Conservation (phyloP, 1,284 basidiomycete genomes). For the Termitomyces sp. region DNA sequence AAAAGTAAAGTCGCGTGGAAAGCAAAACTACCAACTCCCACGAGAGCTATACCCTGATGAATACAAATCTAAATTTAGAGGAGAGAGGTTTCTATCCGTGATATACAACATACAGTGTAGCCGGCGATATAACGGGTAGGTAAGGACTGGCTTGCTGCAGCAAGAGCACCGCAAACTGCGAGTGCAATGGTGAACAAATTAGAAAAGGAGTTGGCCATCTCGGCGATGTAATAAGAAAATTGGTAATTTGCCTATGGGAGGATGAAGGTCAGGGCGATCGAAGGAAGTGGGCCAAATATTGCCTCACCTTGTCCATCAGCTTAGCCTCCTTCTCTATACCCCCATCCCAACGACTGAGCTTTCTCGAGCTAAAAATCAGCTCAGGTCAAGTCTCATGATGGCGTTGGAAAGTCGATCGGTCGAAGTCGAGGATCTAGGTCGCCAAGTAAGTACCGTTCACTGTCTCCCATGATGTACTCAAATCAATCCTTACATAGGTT, state of each 20-base stretch:
- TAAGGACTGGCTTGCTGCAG: slow-evolving; percentile 36
- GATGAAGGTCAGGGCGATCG: slow-evolving; percentile 3
- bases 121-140: slow-evolving; percentile 49
- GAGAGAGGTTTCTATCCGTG: not conserved
- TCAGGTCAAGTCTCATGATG: slow-evolving; percentile 94
- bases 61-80: not conserved
- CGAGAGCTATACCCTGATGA: slow-evolving; percentile 50
- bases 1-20: slow-evolving; percentile 70
- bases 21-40: slow-evolving; percentile 61
- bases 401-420: slow-evolving; percentile 88
- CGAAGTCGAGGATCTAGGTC: slow-evolving; percentile 86
- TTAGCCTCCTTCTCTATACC: slow-evolving; percentile 67
- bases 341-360: slow-evolving; percentile 70
- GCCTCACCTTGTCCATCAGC: slow-evolving; percentile 83
- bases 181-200: slow-evolving; percentile 54
- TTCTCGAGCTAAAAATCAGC: slow-evolving; percentile 89
- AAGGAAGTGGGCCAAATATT: slow-evolving; percentile 52
- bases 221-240: slow-evolving; percentile 64
- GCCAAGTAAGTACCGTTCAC: slow-evolving; percentile 50
- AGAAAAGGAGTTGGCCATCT: slow-evolving; percentile 62
- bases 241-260: slow-evolving; percentile 57
- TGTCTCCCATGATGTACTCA: slow-evolving; percentile 2
- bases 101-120: slow-evolving; percentile 39
- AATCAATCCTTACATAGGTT: slow-evolving; percentile 45
- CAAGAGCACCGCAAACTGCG: slow-evolving; percentile 40